These are phyloP conservation scores for Aureobasidium sp. DNA, from an alignment of 2,329 filamentous ascomycete genomes.

Conservation along the genomic window DNA sequence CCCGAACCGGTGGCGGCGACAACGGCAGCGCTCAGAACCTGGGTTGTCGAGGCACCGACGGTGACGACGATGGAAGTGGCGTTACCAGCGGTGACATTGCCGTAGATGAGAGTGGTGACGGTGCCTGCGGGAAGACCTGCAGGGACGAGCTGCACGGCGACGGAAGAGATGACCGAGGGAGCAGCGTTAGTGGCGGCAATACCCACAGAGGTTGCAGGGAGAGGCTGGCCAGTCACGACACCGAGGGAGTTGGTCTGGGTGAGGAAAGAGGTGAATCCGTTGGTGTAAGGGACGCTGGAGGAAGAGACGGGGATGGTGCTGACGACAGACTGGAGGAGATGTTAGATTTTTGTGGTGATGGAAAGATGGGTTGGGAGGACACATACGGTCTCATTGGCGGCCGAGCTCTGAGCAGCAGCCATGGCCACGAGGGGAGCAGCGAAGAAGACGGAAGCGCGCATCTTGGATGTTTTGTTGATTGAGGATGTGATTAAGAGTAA, in stretches of 20 bases:
- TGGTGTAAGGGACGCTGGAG: constrained; percentile 19
- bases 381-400: constrained; percentile 1
- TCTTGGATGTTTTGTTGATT: constrained; percentile 25
- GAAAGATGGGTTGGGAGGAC: neutral
- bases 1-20: constrained; percentile 13
- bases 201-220: constrained; percentile 26
- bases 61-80: constrained; percentile 24
- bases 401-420: constrained; percentile 30
- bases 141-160: constrained; percentile 33
- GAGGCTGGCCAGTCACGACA: constrained; percentile 39
- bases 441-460: constrained; percentile 39
- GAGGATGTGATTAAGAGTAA: neutral
- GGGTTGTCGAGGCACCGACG: constrained; percentile 25
- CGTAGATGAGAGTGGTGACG: constrained; percentile 20
- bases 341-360: neutral
- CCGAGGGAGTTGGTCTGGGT: constrained; percentile 41
- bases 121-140: constrained; percentile 30
- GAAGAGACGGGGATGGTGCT: constrained; percentile 16
- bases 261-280: constrained; percentile 37
- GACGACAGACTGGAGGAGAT: neutral
- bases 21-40: constrained; percentile 1
- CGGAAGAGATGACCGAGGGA: constrained; percentile 24
- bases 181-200: constrained; percentile 32
- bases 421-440: constrained; percentile 35
- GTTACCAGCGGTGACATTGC: constrained; percentile 21